Conservation (phyloP, 805 yeast species). For the Saccharomyces paradoxus region DNA sequence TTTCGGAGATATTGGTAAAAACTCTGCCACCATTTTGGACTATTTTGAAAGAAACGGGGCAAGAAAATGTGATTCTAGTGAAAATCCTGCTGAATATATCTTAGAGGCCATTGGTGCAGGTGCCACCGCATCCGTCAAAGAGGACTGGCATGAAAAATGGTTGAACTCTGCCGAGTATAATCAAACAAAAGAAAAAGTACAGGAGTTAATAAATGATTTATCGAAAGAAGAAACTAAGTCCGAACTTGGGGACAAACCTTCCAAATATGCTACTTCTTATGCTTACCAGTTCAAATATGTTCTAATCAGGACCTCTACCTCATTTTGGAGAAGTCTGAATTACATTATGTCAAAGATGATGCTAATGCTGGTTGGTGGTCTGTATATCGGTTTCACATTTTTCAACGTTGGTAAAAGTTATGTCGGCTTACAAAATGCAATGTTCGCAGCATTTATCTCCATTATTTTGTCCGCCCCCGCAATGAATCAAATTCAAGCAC, state of each 20-base stretch:
- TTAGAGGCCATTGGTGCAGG: constrained; percentile 41
- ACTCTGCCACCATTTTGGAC: constrained; percentile 41
- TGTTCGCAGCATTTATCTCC: constrained; percentile 54
- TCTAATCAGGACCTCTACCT: constrained; percentile 32
- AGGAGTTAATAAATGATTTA: constrained; percentile 23
- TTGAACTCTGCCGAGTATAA: constrained; percentile 32
- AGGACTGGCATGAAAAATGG: constrained; percentile 63
- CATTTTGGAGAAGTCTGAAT: constrained; percentile 52
- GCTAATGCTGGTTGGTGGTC: constrained; percentile 42
- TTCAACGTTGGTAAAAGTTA: constrained; percentile 45
- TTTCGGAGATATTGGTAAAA: constrained; percentile 28
- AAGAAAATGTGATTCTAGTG: constrained; percentile 41
- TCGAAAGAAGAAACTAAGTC: constrained; percentile 1
- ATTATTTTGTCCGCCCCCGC: constrained; percentile 48
- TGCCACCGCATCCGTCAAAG: constrained; percentile 35
- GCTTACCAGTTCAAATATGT: constrained; percentile 37
- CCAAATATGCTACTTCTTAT: constrained; percentile 34
- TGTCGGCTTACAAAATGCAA: constrained; percentile 50
- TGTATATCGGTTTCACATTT: constrained; percentile 68
- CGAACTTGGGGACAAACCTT: constrained; percentile 4
- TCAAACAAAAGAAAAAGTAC: constrained; percentile 26
- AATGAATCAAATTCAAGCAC: constrained; percentile 54
- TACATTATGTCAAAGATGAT: constrained; percentile 54
- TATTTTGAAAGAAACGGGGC: constrained; percentile 66
- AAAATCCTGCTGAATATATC: constrained; percentile 40